Base-by-base conservation (phyloP, 2,329 filamentous ascomycete genomes). In the Fonsecaea monophora region DNA sequence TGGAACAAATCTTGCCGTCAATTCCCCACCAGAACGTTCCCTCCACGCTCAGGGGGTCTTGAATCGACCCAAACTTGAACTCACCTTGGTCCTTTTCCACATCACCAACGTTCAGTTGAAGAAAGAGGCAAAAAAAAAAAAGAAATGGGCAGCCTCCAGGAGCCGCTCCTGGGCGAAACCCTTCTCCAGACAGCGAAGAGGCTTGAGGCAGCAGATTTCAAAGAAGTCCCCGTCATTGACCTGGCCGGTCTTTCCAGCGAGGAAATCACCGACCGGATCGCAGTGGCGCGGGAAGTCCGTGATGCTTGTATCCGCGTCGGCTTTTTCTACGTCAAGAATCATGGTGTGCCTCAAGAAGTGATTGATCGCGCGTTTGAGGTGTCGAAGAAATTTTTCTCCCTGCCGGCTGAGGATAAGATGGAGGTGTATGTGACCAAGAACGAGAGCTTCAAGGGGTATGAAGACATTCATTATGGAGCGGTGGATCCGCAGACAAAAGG, bases 391-490 rank as follows among this genome's bases (percentile, higher is more conserved):
- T 76, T 85, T 6, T 84, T 84, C 62, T 76, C 78, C 38, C 75
- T 84, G 13, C 75, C 79, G 1, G 72, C 74, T 13, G 79, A 81
- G 50, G 77, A 81, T 53, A 85, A 85, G 69, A 78, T 82, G 75
- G 76, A 79, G 61, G 82, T 66, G 80, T 2, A 81, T 79, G 12
- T 82, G 83, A 73, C 81, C 81, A 13, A 75, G 77, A 30, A 83
- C 82, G 15, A 81, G 80, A 53, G 53, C 53, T 68, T 60, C 57
- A 65, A 67, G 45, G 68, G 67, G 10, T 70, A 67, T 53, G 35
- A 67, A 62, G 25, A 53, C 38, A 34, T 64, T 53, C 15, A 53
- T 37, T n/a, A 66, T 61, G 57, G 55, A 38, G 55, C 55, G 55
- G 55, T 58, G 37, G 56, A 58, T 32, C 56, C 56, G 25, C 66